Evolutionary conservation across 768 basidiomycete genomes (phyloP).

Genomic region (Tulasnella sp.): DNA sequence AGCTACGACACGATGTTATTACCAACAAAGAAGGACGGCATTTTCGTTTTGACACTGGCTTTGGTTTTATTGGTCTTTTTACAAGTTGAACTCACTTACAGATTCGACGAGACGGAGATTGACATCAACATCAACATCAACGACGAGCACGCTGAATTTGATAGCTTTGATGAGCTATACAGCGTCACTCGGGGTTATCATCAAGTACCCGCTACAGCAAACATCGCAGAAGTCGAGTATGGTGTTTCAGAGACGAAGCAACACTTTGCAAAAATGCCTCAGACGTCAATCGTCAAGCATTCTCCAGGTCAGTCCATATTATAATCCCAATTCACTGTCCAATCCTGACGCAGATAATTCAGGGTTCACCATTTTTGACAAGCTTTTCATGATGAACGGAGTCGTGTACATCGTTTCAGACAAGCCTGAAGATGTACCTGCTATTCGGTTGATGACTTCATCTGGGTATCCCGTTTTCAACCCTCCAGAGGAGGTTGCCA

Average conservation of each 20-base stretch:
- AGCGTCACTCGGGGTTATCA: neutral
- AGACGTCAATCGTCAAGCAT: conserved; percentile 60
- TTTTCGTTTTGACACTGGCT: too few relatives aligned
- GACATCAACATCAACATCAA: too few relatives aligned
- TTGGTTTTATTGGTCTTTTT: too few relatives aligned
- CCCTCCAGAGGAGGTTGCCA: conserved; percentile 39
- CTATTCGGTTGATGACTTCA: conserved; percentile 55
- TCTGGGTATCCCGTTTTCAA: conserved; percentile 48
- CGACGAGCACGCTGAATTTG: neutral
- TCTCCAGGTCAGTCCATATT: conserved; percentile 43
- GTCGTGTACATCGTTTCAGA: conserved; percentile 73
- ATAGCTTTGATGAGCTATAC: neutral
- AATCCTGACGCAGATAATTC: conserved; percentile 1
- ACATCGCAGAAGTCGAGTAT: too few relatives aligned
- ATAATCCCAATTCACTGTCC: neutral
- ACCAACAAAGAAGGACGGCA: too few relatives aligned
- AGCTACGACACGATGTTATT: too few relatives aligned
- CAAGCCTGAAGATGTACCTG: conserved; percentile 51
- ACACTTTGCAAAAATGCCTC: conserved; percentile 29
- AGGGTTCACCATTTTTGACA: conserved; percentile 88
- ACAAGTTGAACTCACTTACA: too few relatives aligned
- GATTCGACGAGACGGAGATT: too few relatives aligned
- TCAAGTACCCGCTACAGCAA: neutral
- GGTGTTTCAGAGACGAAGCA: too few relatives aligned
- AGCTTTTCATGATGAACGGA: conserved; percentile 66